phyloP scores from a whole-genome alignment of 441 rosid species.

The Viola pubescens region DNA sequence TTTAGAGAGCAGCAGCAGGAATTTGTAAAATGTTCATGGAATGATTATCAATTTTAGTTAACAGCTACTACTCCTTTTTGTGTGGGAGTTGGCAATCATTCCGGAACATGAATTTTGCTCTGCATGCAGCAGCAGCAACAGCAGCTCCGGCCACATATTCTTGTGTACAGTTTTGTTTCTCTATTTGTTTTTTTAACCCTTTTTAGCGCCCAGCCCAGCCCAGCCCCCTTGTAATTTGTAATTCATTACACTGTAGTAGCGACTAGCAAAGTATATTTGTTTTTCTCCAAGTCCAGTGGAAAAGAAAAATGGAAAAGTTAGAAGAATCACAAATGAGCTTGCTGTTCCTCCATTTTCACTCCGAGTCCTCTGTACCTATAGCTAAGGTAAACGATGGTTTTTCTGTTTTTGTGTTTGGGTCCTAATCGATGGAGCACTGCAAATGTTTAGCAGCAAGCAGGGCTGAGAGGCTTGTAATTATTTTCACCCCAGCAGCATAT shows the following conservation, averaged over 20 bases:
- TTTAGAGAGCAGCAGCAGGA: slow-evolving; percentile 9
- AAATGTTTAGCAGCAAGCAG: too few species aligned
- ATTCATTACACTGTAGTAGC: slow-evolving; percentile 27
- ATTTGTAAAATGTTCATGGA: slow-evolving; percentile 30
- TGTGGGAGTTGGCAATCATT: slow-evolving; percentile 41
- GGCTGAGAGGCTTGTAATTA: too few species aligned
- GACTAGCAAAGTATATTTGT: slow-evolving; percentile 14
- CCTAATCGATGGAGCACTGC: too few species aligned
- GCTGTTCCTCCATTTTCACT: too few species aligned
- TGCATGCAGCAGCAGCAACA: slow-evolving; percentile 15
- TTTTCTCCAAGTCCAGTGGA: neutral
- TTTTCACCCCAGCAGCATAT: too few species aligned
- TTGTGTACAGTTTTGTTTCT: slow-evolving; percentile 62
- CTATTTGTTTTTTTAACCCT: neutral
- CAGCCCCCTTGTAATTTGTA: slow-evolving; percentile 26
- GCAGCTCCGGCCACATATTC: slow-evolving; percentile 32
- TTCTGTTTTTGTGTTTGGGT: too few species aligned
- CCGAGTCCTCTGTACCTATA: too few species aligned
- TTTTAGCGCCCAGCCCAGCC: too few species aligned
- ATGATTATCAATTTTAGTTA: slow-evolving; percentile 31
- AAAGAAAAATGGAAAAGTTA: neutral
- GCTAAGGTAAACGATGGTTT: too few species aligned
- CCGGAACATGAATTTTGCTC: slow-evolving; percentile 19
- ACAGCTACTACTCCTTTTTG: slow-evolving; percentile 34
- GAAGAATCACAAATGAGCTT: too few species aligned